A percentile compares a stretch with the other conserved stretches of the same genome.
These are phyloP conservation scores for Dactylellina haptotyla DNA, from an alignment of 2,329 filamentous ascomycete species.

Conservation along the genomic window DNA sequence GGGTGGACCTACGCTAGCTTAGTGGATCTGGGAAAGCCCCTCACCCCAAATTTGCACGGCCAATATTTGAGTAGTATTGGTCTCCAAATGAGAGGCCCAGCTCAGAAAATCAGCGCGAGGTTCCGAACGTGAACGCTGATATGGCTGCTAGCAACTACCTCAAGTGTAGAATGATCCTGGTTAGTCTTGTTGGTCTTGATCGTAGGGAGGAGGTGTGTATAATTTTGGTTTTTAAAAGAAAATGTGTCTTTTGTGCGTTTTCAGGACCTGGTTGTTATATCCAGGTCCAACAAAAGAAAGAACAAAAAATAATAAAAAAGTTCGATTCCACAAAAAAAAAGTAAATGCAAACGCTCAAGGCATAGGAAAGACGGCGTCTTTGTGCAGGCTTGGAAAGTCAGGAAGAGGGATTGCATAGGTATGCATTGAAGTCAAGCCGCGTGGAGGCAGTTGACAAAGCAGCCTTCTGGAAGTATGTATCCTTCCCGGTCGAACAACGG, in stretches of 20 bases:
- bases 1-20: conserved; percentile 49
- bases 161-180: conserved; percentile 4
- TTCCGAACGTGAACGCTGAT: conserved; percentile 53
- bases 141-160: conserved; percentile 23
- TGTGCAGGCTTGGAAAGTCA: conserved; percentile 33
- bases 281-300: neutral
- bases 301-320: neutral
- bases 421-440: neutral
- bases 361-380: conserved; percentile 23
- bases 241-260: too few species aligned
- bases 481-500: conserved; percentile 22
- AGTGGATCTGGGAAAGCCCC: conserved; percentile 47
- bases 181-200: conserved; percentile 27
- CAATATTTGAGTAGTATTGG: conserved; percentile 18
- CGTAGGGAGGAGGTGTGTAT: neutral
- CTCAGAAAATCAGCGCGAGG: conserved; percentile 45
- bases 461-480: conserved; percentile 43
- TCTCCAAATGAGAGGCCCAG: conserved; percentile 15
- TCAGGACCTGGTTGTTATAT: neutral
- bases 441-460: conserved; percentile 12
- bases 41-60: conserved; percentile 46
- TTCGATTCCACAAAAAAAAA: conserved; percentile 14
- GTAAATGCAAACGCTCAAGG: conserved; percentile 31
- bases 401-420: conserved; percentile 32
- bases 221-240: neutral